Percentiles rank a stretch among this genome's conserved stretches.
Evolutionary conservation across 2,329 filamentous ascomycete species (phyloP).

Genomic region (Trichoderma cornu-damae): DNA sequence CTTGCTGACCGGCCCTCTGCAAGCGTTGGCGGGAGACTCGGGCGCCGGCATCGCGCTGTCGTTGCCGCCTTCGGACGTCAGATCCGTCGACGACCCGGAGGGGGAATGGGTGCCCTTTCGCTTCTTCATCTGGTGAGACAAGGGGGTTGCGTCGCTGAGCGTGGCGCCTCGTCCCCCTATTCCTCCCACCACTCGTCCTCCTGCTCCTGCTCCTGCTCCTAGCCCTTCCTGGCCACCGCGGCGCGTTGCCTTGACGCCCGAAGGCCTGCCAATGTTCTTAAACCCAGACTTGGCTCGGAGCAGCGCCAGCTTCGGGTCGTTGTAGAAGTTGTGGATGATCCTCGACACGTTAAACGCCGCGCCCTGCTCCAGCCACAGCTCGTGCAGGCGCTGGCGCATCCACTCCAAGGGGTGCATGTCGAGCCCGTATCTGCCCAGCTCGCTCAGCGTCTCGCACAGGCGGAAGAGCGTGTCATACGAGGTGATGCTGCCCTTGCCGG

Average conservation of each 20-base stretch:
- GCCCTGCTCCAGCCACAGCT: conserved; percentile 42
- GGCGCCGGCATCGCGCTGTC: neutral
- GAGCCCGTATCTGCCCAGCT: conserved; percentile 50
- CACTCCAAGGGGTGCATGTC: conserved; percentile 51
- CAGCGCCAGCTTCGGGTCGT: conserved; percentile 47
- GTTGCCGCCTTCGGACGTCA: conserved; percentile 27
- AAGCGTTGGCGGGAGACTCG: conserved; percentile 8
- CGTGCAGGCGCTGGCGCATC: conserved; percentile 52
- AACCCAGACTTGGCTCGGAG: conserved; percentile 50
- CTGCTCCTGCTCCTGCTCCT: neutral
- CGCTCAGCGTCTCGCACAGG: conserved; percentile 48
- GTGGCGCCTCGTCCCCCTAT: conserved; percentile 19
- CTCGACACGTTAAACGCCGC: conserved; percentile 47
- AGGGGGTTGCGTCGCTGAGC: conserved; percentile 22
- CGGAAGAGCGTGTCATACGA: conserved; percentile 56
- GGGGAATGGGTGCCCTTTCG: conserved; percentile 33
- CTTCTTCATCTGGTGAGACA: conserved; percentile 27
- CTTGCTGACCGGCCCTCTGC: conserved; percentile 23
- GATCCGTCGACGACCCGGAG: conserved; percentile 25
- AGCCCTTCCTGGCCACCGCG: neutral
- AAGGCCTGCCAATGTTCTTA: conserved; percentile 54
- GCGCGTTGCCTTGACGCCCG: conserved; percentile 38
- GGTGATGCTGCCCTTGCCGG: conserved; percentile 37
- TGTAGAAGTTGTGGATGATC: conserved; percentile 51
- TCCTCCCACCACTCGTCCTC: no score